A percentile compares a stretch with the other conserved stretches of the same genome.
These are phyloP conservation scores for Ceratocystiopsis brevicomis DNA, from an alignment of 2,329 filamentous ascomycete species.

Conservation along the genomic window DNA sequence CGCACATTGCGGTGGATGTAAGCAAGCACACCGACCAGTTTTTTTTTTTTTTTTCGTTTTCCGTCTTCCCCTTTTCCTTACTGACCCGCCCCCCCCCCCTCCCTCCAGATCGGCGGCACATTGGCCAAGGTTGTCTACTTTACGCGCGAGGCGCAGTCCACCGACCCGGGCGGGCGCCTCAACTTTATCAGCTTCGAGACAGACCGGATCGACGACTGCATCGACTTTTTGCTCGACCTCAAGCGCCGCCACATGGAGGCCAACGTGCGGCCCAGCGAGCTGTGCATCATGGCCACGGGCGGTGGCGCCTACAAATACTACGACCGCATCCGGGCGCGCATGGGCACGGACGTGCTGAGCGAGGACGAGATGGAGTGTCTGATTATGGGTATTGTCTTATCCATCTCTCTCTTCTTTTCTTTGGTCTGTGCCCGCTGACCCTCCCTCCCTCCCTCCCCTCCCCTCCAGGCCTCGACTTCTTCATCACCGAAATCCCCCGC, in stretches of 20 bases:
- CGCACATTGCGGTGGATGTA: slow-evolving; percentile 92
- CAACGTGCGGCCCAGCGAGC: slow-evolving; percentile 51
- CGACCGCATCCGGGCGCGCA: slow-evolving; percentile 63
- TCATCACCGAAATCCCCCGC: slow-evolving; percentile 91
- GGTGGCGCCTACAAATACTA: slow-evolving; percentile 96
- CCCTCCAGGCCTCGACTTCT: slow-evolving; percentile 74
- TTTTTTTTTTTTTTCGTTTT: no score
- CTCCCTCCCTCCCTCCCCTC: background rate
- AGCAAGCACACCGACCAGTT: no score
- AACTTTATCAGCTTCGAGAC: slow-evolving; percentile 97
- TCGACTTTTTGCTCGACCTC: slow-evolving; percentile 75
- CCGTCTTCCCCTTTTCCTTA: no score
- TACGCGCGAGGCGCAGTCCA: slow-evolving; percentile 64
- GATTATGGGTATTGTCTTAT: slow-evolving; percentile 52
- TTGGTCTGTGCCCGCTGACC: background rate
- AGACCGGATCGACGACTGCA: slow-evolving; percentile 78
- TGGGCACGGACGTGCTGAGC: slow-evolving; percentile 72
- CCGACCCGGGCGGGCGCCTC: slow-evolving; percentile 67
- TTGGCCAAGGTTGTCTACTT: slow-evolving; percentile 96
- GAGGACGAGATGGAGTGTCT: slow-evolving; percentile 99
- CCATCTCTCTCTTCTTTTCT: background rate
- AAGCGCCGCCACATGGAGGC: slow-evolving; percentile 63
- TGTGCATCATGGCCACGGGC: slow-evolving; percentile 90
- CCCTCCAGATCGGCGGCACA: slow-evolving; percentile 69
- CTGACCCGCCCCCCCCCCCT: no score